Evolutionary conservation across 768 basidiomycete species (phyloP).

Genomic region (Chalciporus pseudorubinellus): DNA sequence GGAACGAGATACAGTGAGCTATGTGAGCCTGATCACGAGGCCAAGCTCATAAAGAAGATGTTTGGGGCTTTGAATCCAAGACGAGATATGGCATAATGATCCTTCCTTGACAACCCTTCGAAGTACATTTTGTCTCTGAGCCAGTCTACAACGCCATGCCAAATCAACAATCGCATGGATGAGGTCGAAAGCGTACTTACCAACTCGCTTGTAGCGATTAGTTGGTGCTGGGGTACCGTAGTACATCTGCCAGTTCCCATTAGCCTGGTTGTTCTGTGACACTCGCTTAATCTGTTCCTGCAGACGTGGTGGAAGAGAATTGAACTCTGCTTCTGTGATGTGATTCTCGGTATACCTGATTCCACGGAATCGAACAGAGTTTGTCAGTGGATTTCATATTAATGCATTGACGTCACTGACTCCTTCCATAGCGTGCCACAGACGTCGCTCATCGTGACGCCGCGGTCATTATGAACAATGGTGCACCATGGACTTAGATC

Average conservation of each 20-base stretch:
- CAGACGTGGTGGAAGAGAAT: constrained; percentile 53
- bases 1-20: constrained; percentile 3
- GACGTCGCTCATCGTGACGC: constrained; percentile 78
- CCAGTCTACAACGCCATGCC: constrained; percentile 53
- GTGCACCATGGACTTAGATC: constrained; percentile 76
- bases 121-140: constrained; percentile 71
- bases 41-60: constrained; percentile 69
- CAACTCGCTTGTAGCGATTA: constrained; percentile 58
- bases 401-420: constrained; percentile 43
- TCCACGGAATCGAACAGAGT: constrained; percentile 1
- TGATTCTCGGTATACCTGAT: constrained; percentile 65
- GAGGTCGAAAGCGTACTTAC: constrained; percentile 38
- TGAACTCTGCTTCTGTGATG: constrained; percentile 66
- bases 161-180: neutral
- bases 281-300: constrained; percentile 73
- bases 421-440: constrained; percentile 72
- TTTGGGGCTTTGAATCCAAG: constrained; percentile 80
- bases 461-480: constrained; percentile 63
- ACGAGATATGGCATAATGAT: constrained; percentile 53
- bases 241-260: constrained; percentile 43
- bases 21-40: constrained; percentile 33
- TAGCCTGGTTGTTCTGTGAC: constrained; percentile 39
- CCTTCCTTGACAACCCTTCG: constrained; percentile 59
- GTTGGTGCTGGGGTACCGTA: constrained; percentile 42
- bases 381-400: constrained; percentile 7